phyloP scores from a whole-genome alignment of 345 rosid species.

The Moricandia moricandioides region DNA sequence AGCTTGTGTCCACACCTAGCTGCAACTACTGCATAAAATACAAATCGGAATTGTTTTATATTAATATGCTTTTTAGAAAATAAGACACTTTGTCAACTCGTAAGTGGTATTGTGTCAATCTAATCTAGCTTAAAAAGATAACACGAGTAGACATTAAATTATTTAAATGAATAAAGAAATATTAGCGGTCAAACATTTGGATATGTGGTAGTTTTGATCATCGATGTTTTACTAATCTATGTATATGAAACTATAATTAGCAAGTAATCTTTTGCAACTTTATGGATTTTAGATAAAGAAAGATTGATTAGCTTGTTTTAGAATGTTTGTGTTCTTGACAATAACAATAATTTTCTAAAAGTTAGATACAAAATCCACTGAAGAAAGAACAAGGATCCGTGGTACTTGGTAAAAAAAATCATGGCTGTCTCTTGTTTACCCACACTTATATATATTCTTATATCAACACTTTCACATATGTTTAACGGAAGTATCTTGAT shows the following conservation, averaged over 20 bases:
- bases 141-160: neutral
- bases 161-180: neutral
- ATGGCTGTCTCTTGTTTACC: conserved; percentile 28
- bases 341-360: neutral
- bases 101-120: neutral
- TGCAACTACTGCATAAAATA: neutral
- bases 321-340: conserved; percentile 10
- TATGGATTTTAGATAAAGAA: conserved; percentile 22
- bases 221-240: conserved; percentile 4
- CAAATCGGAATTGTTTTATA: neutral
- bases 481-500: neutral
- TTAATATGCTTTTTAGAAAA: neutral
- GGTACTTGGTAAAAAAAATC: conserved; percentile 23
- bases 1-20: no score
- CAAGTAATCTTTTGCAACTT: conserved; percentile 19
- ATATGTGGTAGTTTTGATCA: conserved; percentile 30
- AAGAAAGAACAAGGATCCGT: conserved; percentile 17
- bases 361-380: conserved; percentile 7
- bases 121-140: neutral
- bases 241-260: conserved; percentile 17
- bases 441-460: neutral
- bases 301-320: conserved; percentile 15
- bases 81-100: neutral
- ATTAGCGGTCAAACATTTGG: conserved; percentile 26
- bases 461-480: neutral